Evolutionary conservation across 208 protist species (phyloP), one percentile per base, ranked within the genome.

Genomic region (Trypanosoma avium): DNA sequence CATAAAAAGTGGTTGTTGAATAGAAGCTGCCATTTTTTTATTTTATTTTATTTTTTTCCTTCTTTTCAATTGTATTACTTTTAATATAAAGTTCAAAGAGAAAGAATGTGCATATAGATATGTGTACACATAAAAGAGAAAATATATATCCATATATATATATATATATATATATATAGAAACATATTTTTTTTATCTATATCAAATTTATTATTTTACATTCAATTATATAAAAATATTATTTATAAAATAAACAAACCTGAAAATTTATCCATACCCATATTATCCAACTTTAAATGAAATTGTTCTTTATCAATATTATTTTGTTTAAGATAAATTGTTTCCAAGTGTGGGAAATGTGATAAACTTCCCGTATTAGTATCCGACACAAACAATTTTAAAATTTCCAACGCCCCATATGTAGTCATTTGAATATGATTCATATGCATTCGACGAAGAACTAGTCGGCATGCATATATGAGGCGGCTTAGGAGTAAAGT

Each of bases 291-390:
- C 7, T 7, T 62, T 24, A 21, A 40, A 22, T 17, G 6, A 45
- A 62, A 38, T 17, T 29, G 9, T 24, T 62, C 43, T 29, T 38
- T 62, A 33, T 52, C 24, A 27, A 62, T 52, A 8, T 21, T 13
- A 43, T 73, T 73, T 26, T 73, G 67, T 38, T 73, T 73, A 19
- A 73, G 40, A 50, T 73, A 73, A 4, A 73, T 27, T 17, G 52
- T 46, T n/a, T 66, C 48, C 15, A 64, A 21, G 17, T 36, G 9
- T 0, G 27, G 49, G 54, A 66, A 66, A 17, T 6, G 19, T 22
- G 47, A 3, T 12, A 50, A 21, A 13, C n/a, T 13, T 45, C 12
- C 33, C 13, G 40, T 29, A 3, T 10, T 22, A 9, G 19, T 36
- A 8, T 48, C 48, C 21, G 40, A 29, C 4, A 61, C 38, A 4